Evolutionary conservation across 257 asterid genomes (phyloP).

Genomic region (Lithospermum erythrorhizon): DNA sequence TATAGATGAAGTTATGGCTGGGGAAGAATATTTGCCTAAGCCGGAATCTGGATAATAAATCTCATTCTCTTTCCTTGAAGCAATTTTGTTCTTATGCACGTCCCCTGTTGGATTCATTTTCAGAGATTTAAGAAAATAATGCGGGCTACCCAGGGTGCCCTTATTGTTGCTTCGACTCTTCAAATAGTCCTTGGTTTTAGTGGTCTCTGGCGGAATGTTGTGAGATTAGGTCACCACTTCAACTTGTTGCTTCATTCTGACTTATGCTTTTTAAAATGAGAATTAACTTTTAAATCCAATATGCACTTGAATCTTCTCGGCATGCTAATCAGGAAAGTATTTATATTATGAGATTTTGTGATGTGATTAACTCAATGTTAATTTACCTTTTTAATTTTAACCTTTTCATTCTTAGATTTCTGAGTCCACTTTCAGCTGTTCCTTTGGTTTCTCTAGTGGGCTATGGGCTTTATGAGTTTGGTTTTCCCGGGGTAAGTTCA

Average conservation of each 20-base stretch:
- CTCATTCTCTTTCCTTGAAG: not conserved
- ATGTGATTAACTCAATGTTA: not conserved
- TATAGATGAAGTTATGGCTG: not conserved
- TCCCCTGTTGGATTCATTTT: not conserved
- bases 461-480: conserved; percentile 68
- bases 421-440: conserved; percentile 73
- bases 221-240: conserved; percentile 20
- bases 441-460: conserved; percentile 69
- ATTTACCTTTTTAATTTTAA: not conserved
- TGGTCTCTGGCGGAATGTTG: conserved; percentile 73
- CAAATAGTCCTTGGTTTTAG: conserved; percentile 82
- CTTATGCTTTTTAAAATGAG: too few species aligned
- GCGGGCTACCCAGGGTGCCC: conserved; percentile 89
- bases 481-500: conserved; percentile 66
- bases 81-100: not conserved
- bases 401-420: conserved; percentile 24
- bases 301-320: conserved; percentile 38
- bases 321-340: conserved; percentile 52
- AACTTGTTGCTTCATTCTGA: too few species aligned
- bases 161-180: conserved; percentile 70
- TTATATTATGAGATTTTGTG: not conserved
- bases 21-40: not conserved
- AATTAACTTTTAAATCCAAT: not conserved
- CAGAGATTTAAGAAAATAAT: conserved; percentile 72
- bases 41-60: not conserved